A percentile compares a stretch with the other conserved stretches of the same genome.
Conservation (phyloP, 305 asterid genomes). For the Fraxinus paxiana region DNA sequence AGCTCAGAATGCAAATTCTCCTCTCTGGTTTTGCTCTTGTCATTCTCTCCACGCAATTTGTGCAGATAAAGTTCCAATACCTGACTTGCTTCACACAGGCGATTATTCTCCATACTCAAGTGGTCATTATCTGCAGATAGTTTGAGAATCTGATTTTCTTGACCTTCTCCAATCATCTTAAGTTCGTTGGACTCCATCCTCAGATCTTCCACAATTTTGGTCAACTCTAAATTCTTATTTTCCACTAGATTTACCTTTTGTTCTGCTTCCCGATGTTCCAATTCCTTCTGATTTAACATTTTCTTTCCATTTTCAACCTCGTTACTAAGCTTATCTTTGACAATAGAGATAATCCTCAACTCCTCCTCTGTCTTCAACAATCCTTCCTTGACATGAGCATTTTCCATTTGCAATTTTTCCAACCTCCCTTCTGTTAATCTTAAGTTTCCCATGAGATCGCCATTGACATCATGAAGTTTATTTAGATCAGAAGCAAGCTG, state of each 20-base stretch:
- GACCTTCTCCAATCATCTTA: conserved; percentile 33
- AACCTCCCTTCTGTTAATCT: conserved; percentile 45
- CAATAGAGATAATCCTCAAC: conserved; percentile 32
- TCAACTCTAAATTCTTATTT: conserved; percentile 42
- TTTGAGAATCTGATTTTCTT: conserved; percentile 41
- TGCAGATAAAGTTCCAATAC: conserved; percentile 39
- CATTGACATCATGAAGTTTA: conserved; percentile 38
- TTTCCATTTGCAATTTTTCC: conserved; percentile 52
- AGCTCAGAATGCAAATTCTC: conserved; percentile 51
- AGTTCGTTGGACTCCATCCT: conserved; percentile 32
- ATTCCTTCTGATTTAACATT: conserved; percentile 36
- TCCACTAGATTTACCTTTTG: conserved; percentile 40
- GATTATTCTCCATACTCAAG: conserved; percentile 39
- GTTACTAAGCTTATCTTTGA: conserved; percentile 39
- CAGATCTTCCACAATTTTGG: conserved; percentile 41
- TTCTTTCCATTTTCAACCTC: conserved; percentile 46
- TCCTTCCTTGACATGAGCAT: conserved; percentile 43
- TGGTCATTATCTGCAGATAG: conserved; percentile 41
- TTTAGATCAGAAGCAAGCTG: conserved; percentile 42
- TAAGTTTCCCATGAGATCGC: conserved; percentile 41
- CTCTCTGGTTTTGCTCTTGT: conserved; percentile 40
- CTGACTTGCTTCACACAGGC: conserved; percentile 39
- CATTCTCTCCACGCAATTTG: conserved; percentile 37
- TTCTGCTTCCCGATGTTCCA: conserved; percentile 48
- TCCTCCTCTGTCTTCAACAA: conserved; percentile 56